phyloP scores from a whole-genome alignment of 495 filamentous ascomycete genomes.

The Talaromyces stipitatus region DNA sequence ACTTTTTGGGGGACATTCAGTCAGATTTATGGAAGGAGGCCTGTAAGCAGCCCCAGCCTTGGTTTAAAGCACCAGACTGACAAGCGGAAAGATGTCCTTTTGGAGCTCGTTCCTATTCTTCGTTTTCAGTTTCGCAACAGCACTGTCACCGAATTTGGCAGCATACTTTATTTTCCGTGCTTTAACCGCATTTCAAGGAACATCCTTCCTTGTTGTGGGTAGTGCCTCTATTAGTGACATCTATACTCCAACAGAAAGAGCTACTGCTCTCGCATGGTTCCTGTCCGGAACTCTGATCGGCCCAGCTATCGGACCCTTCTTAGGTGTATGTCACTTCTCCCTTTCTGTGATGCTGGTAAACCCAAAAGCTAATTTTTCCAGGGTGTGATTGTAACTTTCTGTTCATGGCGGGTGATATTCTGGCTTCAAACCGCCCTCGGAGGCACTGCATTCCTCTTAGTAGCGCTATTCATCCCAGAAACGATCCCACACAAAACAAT shows the following conservation, averaged over 20 bases:
- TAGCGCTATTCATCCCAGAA: conserved; percentile 61
- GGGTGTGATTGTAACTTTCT: conserved; percentile 64
- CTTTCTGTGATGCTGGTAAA: background rate
- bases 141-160: conserved; percentile 56
- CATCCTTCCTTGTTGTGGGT: conserved; percentile 58
- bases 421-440: conserved; percentile 63
- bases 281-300: conserved; percentile 62
- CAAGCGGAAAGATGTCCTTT: conserved; percentile 43
- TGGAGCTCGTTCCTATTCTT: conserved; percentile 52
- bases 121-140: conserved; percentile 57
- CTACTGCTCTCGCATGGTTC: conserved; percentile 63
- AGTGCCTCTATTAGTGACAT: conserved; percentile 59
- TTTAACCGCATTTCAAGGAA: conserved; percentile 65
- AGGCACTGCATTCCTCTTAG: conserved; percentile 46
- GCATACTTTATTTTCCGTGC: conserved; percentile 64
- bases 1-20: conserved; percentile 62
- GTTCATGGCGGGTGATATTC: conserved; percentile 62
- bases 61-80: background rate
- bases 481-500: conserved; percentile 55
- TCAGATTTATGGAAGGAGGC: conserved; percentile 57
- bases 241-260: conserved; percentile 57
- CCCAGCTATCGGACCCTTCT: conserved; percentile 62
- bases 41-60: conserved; percentile 30
- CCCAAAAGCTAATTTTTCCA: conserved; percentile 9
- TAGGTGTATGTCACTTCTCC: conserved; percentile 29